phyloP scores from a whole-genome alignment of 2,329 filamentous ascomycete genomes.

The Aspergillus sp. region DNA sequence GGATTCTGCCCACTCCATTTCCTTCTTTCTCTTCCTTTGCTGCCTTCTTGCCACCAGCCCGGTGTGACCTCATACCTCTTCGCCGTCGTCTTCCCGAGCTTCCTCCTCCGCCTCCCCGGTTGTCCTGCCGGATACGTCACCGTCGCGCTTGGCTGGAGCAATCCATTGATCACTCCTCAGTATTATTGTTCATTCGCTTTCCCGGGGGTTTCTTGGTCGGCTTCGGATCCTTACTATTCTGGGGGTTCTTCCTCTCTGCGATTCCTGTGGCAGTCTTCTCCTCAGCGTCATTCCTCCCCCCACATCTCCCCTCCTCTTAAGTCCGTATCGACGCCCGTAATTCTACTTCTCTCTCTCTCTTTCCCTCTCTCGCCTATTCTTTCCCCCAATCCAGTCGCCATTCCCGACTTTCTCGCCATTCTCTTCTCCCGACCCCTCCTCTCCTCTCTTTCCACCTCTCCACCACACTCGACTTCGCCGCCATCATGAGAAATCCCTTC shows the following conservation, averaged over 20 bases:
- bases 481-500: conserved; percentile 30
- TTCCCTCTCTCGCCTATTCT: conserved; percentile 2
- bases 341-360: conserved; percentile 4
- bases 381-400: conserved; percentile 3
- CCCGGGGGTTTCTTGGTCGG: conserved; percentile 7
- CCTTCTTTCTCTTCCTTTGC: conserved; percentile 11
- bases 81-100: conserved; percentile 6
- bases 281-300: conserved; percentile 3
- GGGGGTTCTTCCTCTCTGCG: too few species aligned
- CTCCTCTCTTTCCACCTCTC: neutral
- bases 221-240: neutral
- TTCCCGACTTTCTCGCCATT: conserved; percentile 1
- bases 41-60: conserved; percentile 12
- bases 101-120: neutral
- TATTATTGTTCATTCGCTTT: conserved; percentile 8
- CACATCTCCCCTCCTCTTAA: conserved; percentile 8
- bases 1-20: conserved; percentile 15
- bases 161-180: conserved; percentile 1
- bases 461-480: neutral
- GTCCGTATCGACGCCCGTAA: neutral
- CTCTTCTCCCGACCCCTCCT: neutral
- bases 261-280: conserved; percentile 2
- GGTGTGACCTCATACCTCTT: conserved; percentile 14
- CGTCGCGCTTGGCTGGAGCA: neutral
- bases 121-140: conserved; percentile 10